These are phyloP conservation scores for Echinochloa phyllopogon DNA, from an alignment of 176 grass and related monocot genomes.

Conservation along the genomic window DNA sequence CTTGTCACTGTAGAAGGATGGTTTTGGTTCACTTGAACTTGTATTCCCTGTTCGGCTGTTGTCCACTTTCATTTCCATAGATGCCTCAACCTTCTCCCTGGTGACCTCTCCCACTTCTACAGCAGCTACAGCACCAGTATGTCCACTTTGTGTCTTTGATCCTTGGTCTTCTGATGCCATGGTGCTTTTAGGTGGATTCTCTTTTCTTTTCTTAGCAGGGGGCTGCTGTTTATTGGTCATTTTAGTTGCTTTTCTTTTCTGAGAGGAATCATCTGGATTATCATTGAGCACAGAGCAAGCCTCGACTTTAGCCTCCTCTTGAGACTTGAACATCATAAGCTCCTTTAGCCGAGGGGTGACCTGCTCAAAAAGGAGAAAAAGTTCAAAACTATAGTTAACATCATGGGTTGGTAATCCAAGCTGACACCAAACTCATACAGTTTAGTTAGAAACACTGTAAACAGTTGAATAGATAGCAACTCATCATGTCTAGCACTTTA, in stretches of 20 bases:
- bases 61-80: constrained; percentile 22
- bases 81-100: constrained; percentile 33
- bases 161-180: constrained; percentile 42
- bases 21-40: constrained; percentile 56
- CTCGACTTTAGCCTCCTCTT: constrained; percentile 75
- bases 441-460: constrained; percentile 17
- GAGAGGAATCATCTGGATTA: constrained; percentile 53
- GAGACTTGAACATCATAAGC: constrained; percentile 73
- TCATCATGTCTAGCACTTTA: background rate
- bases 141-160: constrained; percentile 41
- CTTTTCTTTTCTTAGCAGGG: constrained; percentile 81
- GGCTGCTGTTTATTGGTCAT: constrained; percentile 59
- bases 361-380: constrained; percentile 50
- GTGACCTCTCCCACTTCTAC: constrained; percentile 46
- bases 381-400: background rate
- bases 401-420: background rate
- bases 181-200: constrained; percentile 48
- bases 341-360: constrained; percentile 81
- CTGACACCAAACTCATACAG: background rate
- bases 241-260: constrained; percentile 85
- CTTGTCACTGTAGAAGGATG: constrained; percentile 63
- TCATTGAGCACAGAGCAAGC: constrained; percentile 46
- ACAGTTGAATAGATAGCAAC: background rate
- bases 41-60: constrained; percentile 38
- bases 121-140: constrained; percentile 27